These are phyloP conservation scores for Penicillium malachiteum DNA, from an alignment of 495 filamentous ascomycete species.

Conservation along the genomic window DNA sequence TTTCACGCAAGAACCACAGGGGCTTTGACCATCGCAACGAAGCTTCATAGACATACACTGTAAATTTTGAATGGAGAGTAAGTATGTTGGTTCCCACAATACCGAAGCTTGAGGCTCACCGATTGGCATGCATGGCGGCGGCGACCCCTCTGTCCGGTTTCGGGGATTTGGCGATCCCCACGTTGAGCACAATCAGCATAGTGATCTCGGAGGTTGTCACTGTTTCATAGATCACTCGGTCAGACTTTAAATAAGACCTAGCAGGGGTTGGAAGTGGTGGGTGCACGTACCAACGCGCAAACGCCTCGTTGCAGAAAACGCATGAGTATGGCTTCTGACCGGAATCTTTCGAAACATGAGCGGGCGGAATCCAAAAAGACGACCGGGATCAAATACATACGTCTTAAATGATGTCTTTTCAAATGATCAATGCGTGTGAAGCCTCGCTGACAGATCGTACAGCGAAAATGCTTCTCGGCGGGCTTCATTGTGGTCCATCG, in stretches of 20 bases:
- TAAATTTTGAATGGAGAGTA: background rate
- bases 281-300: constrained; percentile 44
- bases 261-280: too few relatives aligned
- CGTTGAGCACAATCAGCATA: constrained; percentile 43
- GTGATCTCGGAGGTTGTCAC: constrained; percentile 49
- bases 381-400: constrained; percentile 30
- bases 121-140: constrained; percentile 50
- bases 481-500: constrained; percentile 46
- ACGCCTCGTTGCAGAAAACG: constrained; percentile 43
- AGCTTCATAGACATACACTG: constrained; percentile 55
- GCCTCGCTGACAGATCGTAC: constrained; percentile 45
- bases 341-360: constrained; percentile 37
- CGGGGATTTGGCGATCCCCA: constrained; percentile 43
- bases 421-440: constrained; percentile 52
- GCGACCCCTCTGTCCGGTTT: constrained; percentile 46
- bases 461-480: constrained; percentile 46
- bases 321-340: constrained; percentile 48
- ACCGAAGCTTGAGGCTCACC: constrained; percentile 18
- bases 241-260: background rate
- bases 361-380: constrained; percentile 6
- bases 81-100: too few relatives aligned
- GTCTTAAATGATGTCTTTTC: constrained; percentile 47
- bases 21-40: constrained; percentile 48
- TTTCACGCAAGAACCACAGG: constrained; percentile 48
- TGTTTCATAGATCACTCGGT: constrained; percentile 3